These are phyloP conservation scores for Penicillium bovifimosum DNA, from an alignment of 495 filamentous ascomycete genomes.

Conservation along the genomic window DNA sequence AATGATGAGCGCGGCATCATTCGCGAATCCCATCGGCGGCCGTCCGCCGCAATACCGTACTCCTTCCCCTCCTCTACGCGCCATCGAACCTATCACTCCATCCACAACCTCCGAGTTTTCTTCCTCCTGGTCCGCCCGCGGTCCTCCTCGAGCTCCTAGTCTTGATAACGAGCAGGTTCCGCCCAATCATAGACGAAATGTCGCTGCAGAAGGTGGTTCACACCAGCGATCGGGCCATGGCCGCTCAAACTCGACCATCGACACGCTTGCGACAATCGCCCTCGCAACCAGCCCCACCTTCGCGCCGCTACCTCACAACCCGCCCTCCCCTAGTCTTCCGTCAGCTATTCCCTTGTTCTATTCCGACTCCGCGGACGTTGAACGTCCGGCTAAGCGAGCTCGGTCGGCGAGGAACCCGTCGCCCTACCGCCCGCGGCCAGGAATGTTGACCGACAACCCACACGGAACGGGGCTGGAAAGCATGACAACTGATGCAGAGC, in stretches of 20 bases:
- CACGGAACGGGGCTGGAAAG: slow-evolving; percentile 37
- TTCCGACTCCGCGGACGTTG: slow-evolving; percentile 26
- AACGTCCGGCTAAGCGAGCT: slow-evolving; percentile 55
- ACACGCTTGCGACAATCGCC: slow-evolving; percentile 51
- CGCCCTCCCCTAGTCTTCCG: slow-evolving; percentile 28
- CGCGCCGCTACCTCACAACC: slow-evolving; percentile 31
- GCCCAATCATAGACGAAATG: slow-evolving; percentile 17
- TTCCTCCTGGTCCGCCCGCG: slow-evolving; percentile 32
- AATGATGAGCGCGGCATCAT: slow-evolving; percentile 46
- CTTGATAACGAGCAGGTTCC: slow-evolving; percentile 27
- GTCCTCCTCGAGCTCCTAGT: slow-evolving; percentile 20
- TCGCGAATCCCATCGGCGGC: slow-evolving; percentile 34
- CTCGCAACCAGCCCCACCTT: slow-evolving; percentile 47
- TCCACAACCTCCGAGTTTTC: slow-evolving; percentile 29
- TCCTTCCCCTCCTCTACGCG: slow-evolving; percentile 50
- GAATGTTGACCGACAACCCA: slow-evolving; percentile 40
- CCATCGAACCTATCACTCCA: slow-evolving; percentile 49
- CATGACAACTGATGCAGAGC: slow-evolving; percentile 49
- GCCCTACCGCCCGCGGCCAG: slow-evolving; percentile 34
- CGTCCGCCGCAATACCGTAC: slow-evolving; percentile 49
- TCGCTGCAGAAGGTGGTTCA: slow-evolving; percentile 16
- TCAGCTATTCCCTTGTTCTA: slow-evolving; percentile 31
- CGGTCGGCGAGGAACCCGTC: slow-evolving; percentile 54
- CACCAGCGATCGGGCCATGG: slow-evolving; percentile 40
- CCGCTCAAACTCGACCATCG: slow-evolving; percentile 46